Evolutionary conservation across 1,139 yeast genomes (phyloP).

Genomic region (Candida pseudoviswanathii): DNA sequence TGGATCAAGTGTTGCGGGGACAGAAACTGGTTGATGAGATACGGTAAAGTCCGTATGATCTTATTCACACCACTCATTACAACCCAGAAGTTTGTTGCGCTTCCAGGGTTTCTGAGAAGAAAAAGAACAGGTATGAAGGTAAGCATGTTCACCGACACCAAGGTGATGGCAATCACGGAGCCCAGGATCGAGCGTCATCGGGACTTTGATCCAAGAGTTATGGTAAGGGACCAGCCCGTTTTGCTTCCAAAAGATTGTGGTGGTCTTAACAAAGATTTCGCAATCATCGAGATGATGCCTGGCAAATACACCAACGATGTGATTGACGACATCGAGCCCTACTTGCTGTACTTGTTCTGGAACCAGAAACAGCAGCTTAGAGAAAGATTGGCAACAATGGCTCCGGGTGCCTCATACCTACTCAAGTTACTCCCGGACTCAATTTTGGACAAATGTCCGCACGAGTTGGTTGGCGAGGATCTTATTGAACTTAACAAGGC

Average conservation of each 20-base stretch:
- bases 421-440: slow-evolving; percentile 29
- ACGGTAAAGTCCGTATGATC: slow-evolving; percentile 74
- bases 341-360: slow-evolving; percentile 42
- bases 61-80: slow-evolving; percentile 60
- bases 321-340: slow-evolving; percentile 69
- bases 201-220: slow-evolving; percentile 40
- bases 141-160: slow-evolving; percentile 59
- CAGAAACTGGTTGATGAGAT: slow-evolving; percentile 73
- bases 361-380: slow-evolving; percentile 23
- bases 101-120: slow-evolving; percentile 47
- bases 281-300: slow-evolving; percentile 65
- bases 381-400: slow-evolving; percentile 57
- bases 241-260: slow-evolving; percentile 26
- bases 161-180: slow-evolving; percentile 51
- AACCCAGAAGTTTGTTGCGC: slow-evolving; percentile 63
- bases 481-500: slow-evolving; percentile 49
- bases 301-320: slow-evolving; percentile 52
- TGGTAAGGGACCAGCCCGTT: slow-evolving; percentile 43
- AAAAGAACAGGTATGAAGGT: slow-evolving; percentile 61
- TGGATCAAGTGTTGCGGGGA: slow-evolving; percentile 72
- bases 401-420: slow-evolving; percentile 83
- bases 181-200: slow-evolving; percentile 25
- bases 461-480: slow-evolving; percentile 57
- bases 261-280: slow-evolving; percentile 29
- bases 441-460: slow-evolving; percentile 47